Evolutionary conservation across 2,329 filamentous ascomycete species (phyloP), one percentile per base, ranked within the genome.

Genomic region (Pyrenophora seminiperda): DNA sequence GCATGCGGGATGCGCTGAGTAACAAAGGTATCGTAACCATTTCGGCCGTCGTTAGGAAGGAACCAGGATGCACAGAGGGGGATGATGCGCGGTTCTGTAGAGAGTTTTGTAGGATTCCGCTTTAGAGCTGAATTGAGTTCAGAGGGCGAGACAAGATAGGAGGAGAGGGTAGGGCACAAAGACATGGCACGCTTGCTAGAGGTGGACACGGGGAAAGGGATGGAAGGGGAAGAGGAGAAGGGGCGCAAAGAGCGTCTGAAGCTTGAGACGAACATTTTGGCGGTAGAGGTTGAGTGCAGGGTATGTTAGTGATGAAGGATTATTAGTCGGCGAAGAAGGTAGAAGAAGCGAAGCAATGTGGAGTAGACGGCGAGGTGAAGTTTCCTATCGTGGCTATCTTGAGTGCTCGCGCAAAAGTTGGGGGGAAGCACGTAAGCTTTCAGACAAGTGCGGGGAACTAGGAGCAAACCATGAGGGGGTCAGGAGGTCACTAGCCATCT

Each of bases 1-100:
- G 94, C 88, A 66, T 87, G 86, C 17, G 92, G 93, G 57, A 99
- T 94, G 65, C 91, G 90, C 69, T 86, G 84, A 70, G 90, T 83
- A 60, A 86, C 83, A 79, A 93, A 99, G 34, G 87, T 85, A 58
- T 94, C 81, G 62, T 89, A 84, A 45, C 94, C 94, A 41, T 84
- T 89, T 54, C 91, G 87, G 45, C 84, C 84, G 59, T 96, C 93
- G 73, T 96, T 97, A 56, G 94, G 94, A 56, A 99, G 83, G 70
- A 97, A 99, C 94, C 94, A 99, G 18, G 91, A 83, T 38, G 92
- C 94, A 75, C 92, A 97, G 33, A 99, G 81, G 2, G 94, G 90
- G 45, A 99, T 86, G 34, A 95, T 87, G 60, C 89, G 86, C 1
- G 93, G 89, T 10, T 90, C 85, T 34, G 90, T 88, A 53, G 89